These are phyloP conservation scores for Mucor mucedo DNA, from an alignment of 371 early-diverging fungal species.

Conservation along the genomic window DNA sequence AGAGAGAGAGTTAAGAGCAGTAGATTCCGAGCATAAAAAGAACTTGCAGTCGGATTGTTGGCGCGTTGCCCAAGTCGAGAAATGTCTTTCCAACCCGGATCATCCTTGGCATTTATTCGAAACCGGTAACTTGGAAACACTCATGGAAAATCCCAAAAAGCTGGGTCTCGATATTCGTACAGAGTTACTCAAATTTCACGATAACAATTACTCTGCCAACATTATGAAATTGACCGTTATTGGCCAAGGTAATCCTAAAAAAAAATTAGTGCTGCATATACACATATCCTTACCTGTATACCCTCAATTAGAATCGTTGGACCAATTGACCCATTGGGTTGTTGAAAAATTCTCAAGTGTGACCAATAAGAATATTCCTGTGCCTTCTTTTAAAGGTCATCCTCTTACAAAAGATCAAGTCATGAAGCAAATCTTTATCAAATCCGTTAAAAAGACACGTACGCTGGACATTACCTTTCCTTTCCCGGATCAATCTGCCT, in stretches of 20 bases:
- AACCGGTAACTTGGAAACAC: slow-evolving; percentile 83
- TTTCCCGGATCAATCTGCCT: slow-evolving; percentile 74
- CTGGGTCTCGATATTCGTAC: slow-evolving; percentile 83
- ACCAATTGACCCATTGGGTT: slow-evolving; percentile 78
- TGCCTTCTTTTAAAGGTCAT: slow-evolving; percentile 68
- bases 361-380: slow-evolving; percentile 68
- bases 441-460: slow-evolving; percentile 82
- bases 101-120: slow-evolving; percentile 90
- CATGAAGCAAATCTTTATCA: slow-evolving; percentile 69
- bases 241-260: slow-evolving; percentile 71
- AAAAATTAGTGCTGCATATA: background rate
- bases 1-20: slow-evolving; percentile 91
- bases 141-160: slow-evolving; percentile 71
- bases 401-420: slow-evolving; percentile 77
- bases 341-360: slow-evolving; percentile 77
- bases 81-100: slow-evolving; percentile 67
- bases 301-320: slow-evolving; percentile 71
- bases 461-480: slow-evolving; percentile 81
- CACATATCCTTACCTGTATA: background rate
- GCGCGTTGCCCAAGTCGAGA: slow-evolving; percentile 84
- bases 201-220: slow-evolving; percentile 91
- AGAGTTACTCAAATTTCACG: slow-evolving; percentile 85
- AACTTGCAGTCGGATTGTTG: slow-evolving; percentile 87
- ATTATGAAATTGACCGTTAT: slow-evolving; percentile 93
- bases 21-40: slow-evolving; percentile 95